These are phyloP conservation scores for Trapa bicornis DNA, from an alignment of 345 rosid species.

Conservation along the genomic window DNA sequence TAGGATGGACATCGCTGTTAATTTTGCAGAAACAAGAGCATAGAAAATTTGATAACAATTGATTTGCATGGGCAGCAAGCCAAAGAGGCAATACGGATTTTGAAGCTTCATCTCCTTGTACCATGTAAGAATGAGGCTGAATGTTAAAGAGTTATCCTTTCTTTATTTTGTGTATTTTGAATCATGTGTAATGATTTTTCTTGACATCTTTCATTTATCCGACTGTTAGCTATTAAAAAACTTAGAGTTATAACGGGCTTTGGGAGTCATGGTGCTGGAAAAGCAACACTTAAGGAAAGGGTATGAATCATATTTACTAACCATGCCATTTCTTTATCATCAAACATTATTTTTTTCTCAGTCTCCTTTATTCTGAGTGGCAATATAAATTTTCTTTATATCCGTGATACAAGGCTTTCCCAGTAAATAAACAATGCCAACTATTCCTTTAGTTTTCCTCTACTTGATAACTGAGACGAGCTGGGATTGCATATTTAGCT, in stretches of 20 bases:
- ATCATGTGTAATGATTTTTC: background rate
- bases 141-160: background rate
- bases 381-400: too few species aligned
- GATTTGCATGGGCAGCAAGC: conserved; percentile 97
- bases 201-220: background rate
- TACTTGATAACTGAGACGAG: background rate
- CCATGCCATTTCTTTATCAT: background rate
- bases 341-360: background rate
- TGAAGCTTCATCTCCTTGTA: conserved; percentile 63
- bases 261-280: conserved; percentile 67
- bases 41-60: conserved; percentile 73
- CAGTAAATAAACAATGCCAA: background rate
- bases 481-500: background rate
- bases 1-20: conserved; percentile 11
- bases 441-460: background rate
- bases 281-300: conserved; percentile 77
- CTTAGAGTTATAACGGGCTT: conserved; percentile 94
- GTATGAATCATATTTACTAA: conserved; percentile 25
- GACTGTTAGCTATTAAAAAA: conserved; percentile 43
- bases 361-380: background rate
- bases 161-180: background rate
- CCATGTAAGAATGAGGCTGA: conserved; percentile 40
- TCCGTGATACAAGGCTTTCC: background rate
- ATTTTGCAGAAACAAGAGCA: conserved; percentile 59
- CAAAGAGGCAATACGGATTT: conserved; percentile 65